These are phyloP conservation scores for Pistacia integerrima DNA, from an alignment of 345 rosid species.

Conservation along the genomic window DNA sequence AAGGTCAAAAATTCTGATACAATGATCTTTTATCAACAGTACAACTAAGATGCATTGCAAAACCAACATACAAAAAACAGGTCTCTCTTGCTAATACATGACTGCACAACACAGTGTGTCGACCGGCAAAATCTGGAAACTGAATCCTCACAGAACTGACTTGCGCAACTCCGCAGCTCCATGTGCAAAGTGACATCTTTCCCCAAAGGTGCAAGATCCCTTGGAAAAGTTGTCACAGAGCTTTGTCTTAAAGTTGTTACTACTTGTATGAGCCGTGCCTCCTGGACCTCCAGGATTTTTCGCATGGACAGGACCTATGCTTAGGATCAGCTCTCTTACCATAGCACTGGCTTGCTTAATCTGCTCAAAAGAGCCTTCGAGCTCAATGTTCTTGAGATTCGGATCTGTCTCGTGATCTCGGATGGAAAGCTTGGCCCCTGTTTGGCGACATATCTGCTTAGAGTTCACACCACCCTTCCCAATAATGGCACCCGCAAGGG, in stretches of 20 bases:
- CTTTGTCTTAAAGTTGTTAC: slow-evolving; percentile 88
- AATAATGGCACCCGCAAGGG: slow-evolving; percentile 83
- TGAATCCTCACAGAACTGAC: slow-evolving; percentile 29
- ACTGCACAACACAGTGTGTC: slow-evolving; percentile 20
- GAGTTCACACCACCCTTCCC: slow-evolving; percentile 84
- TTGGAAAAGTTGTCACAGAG: slow-evolving; percentile 75
- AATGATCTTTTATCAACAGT: slow-evolving; percentile 7
- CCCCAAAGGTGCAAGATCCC: slow-evolving; percentile 86
- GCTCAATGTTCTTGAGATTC: slow-evolving; percentile 67
- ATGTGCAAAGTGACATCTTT: slow-evolving; percentile 94
- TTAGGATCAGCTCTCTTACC: slow-evolving; percentile 72
- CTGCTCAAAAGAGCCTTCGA: slow-evolving; percentile 88
- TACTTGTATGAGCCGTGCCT: slow-evolving; percentile 42
- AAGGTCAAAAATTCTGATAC: not conserved
- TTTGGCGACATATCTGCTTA: slow-evolving; percentile 74
- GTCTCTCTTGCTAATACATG: slow-evolving; percentile 7
- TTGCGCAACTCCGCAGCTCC: slow-evolving; percentile 84
- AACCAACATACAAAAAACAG: slow-evolving; percentile 4
- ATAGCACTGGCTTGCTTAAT: slow-evolving; percentile 76
- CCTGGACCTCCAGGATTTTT: slow-evolving; percentile 41
- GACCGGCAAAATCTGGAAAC: not conserved
- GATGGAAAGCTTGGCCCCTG: slow-evolving; percentile 76
- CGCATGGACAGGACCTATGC: slow-evolving; percentile 39
- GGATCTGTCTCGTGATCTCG: slow-evolving; percentile 72
- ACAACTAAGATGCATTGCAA: slow-evolving; percentile 13